Percentiles rank a stretch among this genome's conserved stretches.
Evolutionary conservation across 2,329 filamentous ascomycete genomes (phyloP).

Genomic region (Penicillium sp.): DNA sequence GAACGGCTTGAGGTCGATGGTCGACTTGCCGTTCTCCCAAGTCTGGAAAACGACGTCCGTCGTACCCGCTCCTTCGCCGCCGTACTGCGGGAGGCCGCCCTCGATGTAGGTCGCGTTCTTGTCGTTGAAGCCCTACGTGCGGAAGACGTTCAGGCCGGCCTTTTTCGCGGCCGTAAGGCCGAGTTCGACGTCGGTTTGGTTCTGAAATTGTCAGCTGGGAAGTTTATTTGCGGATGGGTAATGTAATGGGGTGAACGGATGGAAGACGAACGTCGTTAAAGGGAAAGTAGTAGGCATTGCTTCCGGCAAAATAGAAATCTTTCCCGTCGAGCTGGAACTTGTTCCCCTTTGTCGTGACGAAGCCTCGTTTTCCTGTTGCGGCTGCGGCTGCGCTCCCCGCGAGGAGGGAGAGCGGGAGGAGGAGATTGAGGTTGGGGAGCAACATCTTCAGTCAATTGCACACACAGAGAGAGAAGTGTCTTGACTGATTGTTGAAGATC

Average conservation of each 20-base stretch:
- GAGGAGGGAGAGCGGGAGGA: conserved; percentile 8
- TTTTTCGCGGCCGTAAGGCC: conserved; percentile 19
- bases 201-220: conserved; percentile 1
- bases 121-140: conserved; percentile 26
- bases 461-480: background rate
- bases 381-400: background rate
- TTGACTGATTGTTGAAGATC: background rate
- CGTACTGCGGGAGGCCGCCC: conserved; percentile 20
- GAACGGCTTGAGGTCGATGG: conserved; percentile 20
- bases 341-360: conserved; percentile 18
- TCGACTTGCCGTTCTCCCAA: conserved; percentile 21
- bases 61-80: conserved; percentile 18
- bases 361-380: conserved; percentile 3
- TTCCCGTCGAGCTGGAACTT: conserved; percentile 23
- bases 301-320: conserved; percentile 23
- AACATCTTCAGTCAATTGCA: background rate
- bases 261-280: conserved; percentile 19
- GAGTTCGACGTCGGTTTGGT: conserved; percentile 23
- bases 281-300: conserved; percentile 23
- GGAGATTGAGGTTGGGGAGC: background rate
- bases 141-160: conserved; percentile 21
- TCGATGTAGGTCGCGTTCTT: conserved; percentile 14
- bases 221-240: background rate
- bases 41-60: conserved; percentile 22
- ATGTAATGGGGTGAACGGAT: background rate